Evolutionary conservation across 805 yeast genomes (phyloP).

Genomic region (Lipomyces starkeyi): DNA sequence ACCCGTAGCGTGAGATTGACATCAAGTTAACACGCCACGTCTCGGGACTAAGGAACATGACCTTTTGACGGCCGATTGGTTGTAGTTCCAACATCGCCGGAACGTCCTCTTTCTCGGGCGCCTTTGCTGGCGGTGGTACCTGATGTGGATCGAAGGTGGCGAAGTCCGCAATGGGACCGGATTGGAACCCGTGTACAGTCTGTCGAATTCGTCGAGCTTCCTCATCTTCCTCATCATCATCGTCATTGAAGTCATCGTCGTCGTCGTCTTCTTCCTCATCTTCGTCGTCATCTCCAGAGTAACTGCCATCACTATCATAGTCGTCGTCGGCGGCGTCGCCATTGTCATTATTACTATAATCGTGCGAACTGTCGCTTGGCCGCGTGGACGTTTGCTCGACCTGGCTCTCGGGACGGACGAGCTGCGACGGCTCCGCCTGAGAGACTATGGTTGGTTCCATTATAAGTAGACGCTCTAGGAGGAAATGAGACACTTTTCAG

Average conservation of each 20-base stretch:
- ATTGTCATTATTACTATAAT: not conserved
- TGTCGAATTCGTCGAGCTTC: not conserved
- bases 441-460: not conserved
- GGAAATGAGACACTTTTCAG: not conserved
- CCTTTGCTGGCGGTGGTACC: not conserved
- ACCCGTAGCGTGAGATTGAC: conserved; percentile 23
- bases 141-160: conserved; percentile 4
- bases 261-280: conserved; percentile 4
- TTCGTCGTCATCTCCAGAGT: not conserved
- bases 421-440: not conserved
- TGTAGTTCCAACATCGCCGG: conserved; percentile 16
- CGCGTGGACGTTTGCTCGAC: not conserved
- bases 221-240: conserved; percentile 14
- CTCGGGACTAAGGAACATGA: conserved; percentile 16
- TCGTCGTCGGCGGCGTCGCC: not conserved
- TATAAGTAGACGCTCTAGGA: not conserved
- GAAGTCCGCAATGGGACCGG: conserved; percentile 13
- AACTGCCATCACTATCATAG: not conserved
- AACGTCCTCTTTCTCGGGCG: conserved; percentile 9
- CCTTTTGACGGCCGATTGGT: conserved; percentile 18
- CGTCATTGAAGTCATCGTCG: conserved; percentile 7
- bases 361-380: not conserved
- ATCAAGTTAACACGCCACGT: conserved; percentile 32
- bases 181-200: not conserved
- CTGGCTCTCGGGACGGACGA: not conserved